phyloP scores from a whole-genome alignment of 305 asterid genomes.

The Withania somnifera region DNA sequence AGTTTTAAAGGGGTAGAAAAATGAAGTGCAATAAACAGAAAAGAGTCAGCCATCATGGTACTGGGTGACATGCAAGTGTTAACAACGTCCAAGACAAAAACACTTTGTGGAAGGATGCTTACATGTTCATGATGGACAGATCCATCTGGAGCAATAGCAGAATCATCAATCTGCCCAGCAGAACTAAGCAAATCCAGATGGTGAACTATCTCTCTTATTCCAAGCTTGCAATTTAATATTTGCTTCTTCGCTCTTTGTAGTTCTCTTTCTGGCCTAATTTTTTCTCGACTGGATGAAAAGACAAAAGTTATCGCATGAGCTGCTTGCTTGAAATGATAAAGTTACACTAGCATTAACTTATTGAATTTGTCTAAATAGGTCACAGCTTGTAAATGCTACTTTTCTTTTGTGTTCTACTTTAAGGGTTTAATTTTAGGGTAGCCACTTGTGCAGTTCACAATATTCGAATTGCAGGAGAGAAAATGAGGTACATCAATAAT shows the following conservation, averaged over 20 bases:
- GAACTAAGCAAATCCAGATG: slow-evolving; percentile 77
- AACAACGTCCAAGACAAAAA: neutral
- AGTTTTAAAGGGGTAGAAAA: neutral
- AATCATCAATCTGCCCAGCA: slow-evolving; percentile 53
- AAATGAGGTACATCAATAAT: neutral
- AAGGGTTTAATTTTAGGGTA: neutral
- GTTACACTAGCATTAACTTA: neutral
- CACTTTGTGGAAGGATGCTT: slow-evolving; percentile 8
- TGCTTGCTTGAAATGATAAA: neutral
- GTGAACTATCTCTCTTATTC: slow-evolving; percentile 83
- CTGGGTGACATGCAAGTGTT: neutral
- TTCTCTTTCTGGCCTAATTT: slow-evolving; percentile 83
- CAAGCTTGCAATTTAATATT: slow-evolving; percentile 80
- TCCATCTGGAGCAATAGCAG: slow-evolving; percentile 74
- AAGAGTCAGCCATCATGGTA: neutral
- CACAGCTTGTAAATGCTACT: neutral
- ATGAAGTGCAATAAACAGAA: neutral
- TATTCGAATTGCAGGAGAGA: neutral
- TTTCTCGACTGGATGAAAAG: slow-evolving; percentile 65
- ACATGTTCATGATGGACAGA: slow-evolving; percentile 91
- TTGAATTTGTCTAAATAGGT: neutral
- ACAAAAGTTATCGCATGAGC: neutral
- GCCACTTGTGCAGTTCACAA: neutral
- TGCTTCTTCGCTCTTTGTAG: slow-evolving; percentile 73
- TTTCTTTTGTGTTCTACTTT: neutral